Evolutionary conservation across 208 protist species (phyloP).

Genomic region (Wallacemonas sp.): DNA sequence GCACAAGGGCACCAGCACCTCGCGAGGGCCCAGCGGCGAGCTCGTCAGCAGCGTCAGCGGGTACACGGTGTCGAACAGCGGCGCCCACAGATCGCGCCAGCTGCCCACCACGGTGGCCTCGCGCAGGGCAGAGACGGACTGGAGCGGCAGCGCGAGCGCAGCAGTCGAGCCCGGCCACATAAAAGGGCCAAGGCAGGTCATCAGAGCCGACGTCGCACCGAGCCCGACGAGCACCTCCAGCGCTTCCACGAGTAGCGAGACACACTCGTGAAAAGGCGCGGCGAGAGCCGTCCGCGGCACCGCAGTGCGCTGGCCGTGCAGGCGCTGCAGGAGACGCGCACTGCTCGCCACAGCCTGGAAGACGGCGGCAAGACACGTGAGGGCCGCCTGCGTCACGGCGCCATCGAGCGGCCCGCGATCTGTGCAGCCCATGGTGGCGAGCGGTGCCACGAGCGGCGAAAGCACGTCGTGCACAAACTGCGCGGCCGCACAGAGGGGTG

Average conservation of each 20-base stretch:
- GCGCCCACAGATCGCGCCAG: conserved; percentile 7
- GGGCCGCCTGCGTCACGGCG: background rate
- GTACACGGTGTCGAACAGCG: conserved; percentile 7
- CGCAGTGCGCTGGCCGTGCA: background rate
- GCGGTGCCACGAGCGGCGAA: background rate
- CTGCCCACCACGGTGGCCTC: background rate
- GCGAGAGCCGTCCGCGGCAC: background rate
- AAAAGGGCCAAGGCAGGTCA: background rate
- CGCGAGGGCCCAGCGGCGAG: background rate
- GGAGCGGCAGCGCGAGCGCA: background rate
- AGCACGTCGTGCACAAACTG: conserved; percentile 5
- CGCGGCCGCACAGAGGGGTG: background rate
- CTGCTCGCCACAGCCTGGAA: conserved; percentile 1
- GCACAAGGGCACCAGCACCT: conserved; percentile 1
- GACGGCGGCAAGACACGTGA: background rate
- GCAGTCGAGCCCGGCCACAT: background rate
- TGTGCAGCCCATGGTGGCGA: background rate
- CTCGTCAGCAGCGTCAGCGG: background rate
- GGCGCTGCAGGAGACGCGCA: background rate
- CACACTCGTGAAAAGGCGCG: background rate
- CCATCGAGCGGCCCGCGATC: background rate
- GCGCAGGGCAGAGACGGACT: background rate
- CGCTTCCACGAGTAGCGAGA: background rate
- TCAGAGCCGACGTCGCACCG: conserved; percentile 3
- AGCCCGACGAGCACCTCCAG: background rate